phyloP scores from a whole-genome alignment of 2,329 filamentous ascomycete genomes.

The Nothomitra cinnamomea region DNA sequence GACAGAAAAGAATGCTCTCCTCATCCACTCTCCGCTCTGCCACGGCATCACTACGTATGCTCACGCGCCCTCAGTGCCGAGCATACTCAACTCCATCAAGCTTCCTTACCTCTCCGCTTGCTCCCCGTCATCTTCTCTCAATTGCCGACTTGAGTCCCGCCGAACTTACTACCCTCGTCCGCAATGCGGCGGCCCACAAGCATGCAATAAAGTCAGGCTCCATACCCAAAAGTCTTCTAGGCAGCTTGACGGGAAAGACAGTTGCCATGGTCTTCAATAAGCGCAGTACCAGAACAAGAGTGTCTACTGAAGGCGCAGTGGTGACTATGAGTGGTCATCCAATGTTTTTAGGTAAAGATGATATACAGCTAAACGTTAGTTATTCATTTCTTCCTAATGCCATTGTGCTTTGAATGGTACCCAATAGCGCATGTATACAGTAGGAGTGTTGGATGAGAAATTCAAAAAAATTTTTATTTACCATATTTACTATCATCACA shows the following conservation, averaged over 20 bases:
- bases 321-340: conserved; percentile 78
- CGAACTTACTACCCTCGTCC: conserved; percentile 68
- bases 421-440: too few relatives aligned
- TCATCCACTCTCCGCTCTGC: neutral
- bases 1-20: neutral
- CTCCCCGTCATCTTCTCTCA: conserved; percentile 60
- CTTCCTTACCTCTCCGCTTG: neutral
- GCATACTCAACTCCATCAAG: neutral
- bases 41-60: neutral
- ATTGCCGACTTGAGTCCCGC: conserved; percentile 68
- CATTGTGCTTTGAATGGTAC: too few relatives aligned
- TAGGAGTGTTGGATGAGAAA: too few relatives aligned
- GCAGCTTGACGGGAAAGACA: conserved; percentile 54
- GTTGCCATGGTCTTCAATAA: conserved; percentile 97
- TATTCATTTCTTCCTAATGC: neutral
- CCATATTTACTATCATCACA: too few relatives aligned
- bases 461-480: too few relatives aligned
- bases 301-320: conserved; percentile 85
- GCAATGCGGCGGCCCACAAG: conserved; percentile 68
- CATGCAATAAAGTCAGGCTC: conserved; percentile 53
- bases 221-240: conserved; percentile 39
- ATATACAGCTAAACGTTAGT: conserved; percentile 82
- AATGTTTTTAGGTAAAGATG: conserved; percentile 91
- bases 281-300: conserved; percentile 78
- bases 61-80: neutral